A percentile compares a stretch with the other conserved stretches of the same genome.
Conservation (phyloP, 148 eudicot species). For the Dianthus caryophyllus region DNA sequence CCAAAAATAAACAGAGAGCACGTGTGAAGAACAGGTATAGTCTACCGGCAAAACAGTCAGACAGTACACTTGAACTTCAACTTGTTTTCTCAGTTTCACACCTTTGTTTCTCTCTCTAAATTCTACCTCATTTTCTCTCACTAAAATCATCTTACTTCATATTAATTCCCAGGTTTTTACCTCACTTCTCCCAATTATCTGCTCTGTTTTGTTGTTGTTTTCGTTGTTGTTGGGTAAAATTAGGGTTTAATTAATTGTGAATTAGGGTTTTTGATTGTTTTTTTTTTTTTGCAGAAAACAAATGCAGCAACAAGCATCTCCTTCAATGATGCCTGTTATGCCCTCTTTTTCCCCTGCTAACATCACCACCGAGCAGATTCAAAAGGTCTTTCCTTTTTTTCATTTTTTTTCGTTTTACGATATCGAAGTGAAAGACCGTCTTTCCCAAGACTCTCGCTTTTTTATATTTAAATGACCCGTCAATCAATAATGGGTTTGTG, state of each 20-base stretch:
- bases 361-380: conserved; percentile 94
- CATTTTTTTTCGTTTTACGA: background rate
- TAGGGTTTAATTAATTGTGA: no score
- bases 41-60: conserved; percentile 18
- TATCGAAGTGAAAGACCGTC: no score
- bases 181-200: no score
- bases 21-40: background rate
- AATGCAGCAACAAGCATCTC: conserved; percentile 53
- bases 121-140: no score
- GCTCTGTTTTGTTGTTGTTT: no score
- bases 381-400: conserved; percentile 49
- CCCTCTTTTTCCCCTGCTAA: conserved; percentile 58
- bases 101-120: background rate
- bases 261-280: no score
- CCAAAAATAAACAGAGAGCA: background rate
- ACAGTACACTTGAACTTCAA: background rate
- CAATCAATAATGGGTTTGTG: background rate
- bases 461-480: background rate
- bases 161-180: no score
- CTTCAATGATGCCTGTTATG: conserved; percentile 56
- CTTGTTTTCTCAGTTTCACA: background rate
- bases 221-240: no score
- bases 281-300: no score
- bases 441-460: background rate
- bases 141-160: no score